phyloP scores from a whole-genome alignment of 164 flowering plant species.

The Vitis amurensis region DNA sequence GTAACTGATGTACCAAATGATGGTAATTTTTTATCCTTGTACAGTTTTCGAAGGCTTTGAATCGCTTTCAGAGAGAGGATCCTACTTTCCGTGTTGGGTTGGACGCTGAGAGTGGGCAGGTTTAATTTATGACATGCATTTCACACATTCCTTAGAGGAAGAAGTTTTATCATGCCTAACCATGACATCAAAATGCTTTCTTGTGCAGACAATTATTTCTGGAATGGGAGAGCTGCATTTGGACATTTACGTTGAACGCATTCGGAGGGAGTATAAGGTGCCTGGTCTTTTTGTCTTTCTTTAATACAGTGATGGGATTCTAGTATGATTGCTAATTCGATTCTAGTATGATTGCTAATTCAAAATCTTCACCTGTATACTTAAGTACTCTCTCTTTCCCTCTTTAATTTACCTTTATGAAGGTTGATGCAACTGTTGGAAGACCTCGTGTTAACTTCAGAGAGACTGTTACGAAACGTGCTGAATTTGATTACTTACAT shows the following conservation, averaged over 20 bases:
- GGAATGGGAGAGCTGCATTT: slow-evolving; percentile 99
- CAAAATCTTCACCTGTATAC: neutral
- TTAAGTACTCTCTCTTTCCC: neutral
- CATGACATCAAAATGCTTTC: slow-evolving; percentile 12
- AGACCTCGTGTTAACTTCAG: slow-evolving; percentile 99
- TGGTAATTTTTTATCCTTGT: slow-evolving; percentile 5
- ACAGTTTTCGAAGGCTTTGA: slow-evolving; percentile 98
- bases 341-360: neutral
- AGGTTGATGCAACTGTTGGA: slow-evolving; percentile 98
- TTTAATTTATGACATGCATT: slow-evolving; percentile 17
- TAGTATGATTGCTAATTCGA: neutral
- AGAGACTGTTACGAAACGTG: slow-evolving; percentile 92
- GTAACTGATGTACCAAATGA: neutral
- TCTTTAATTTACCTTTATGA: slow-evolving; percentile 13
- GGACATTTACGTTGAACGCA: slow-evolving; percentile 98
- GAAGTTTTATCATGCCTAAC: neutral
- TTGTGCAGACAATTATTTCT: slow-evolving; percentile 85
- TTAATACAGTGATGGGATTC: neutral
- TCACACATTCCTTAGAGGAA: neutral
- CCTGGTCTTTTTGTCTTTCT: neutral
- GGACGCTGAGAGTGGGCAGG: slow-evolving; percentile 99
- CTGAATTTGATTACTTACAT: slow-evolving; percentile 97
- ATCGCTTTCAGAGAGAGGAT: slow-evolving; percentile 98
- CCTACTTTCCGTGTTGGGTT: slow-evolving; percentile 99
- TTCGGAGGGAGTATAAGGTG: slow-evolving; percentile 95